phyloP scores from a whole-genome alignment of 2,329 filamentous ascomycete genomes.

The Colletotrichum eremochloae region DNA sequence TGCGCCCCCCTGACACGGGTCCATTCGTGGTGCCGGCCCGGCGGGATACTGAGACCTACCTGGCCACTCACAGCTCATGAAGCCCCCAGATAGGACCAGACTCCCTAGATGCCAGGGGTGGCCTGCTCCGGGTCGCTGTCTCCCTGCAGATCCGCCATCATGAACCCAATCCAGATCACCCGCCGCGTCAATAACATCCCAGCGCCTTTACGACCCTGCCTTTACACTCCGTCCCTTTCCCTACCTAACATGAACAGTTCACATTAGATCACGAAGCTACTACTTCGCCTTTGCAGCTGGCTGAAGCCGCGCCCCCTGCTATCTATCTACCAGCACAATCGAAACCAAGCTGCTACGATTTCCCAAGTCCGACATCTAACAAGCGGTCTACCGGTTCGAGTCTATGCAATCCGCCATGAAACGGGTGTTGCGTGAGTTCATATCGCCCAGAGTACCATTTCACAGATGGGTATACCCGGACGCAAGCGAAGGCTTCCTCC shows the following conservation, averaged over 20 bases:
- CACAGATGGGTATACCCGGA: not conserved
- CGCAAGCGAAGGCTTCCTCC: constrained; percentile 15
- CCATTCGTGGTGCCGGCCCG: constrained; percentile 22
- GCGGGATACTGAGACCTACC: constrained; percentile 35
- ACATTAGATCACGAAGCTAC: constrained; percentile 12
- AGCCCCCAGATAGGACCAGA: not conserved
- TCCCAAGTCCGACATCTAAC: not conserved
- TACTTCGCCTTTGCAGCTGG: constrained; percentile 11
- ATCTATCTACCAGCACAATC: not conserved
- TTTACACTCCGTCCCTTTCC: constrained; percentile 37
- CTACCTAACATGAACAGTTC: constrained; percentile 16
- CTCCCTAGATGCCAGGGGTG: constrained; percentile 13
- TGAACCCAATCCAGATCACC: constrained; percentile 11
- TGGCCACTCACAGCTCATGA: constrained; percentile 22
- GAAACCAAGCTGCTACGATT: not conserved
- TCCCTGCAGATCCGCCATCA: constrained; percentile 33
- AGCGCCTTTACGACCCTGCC: constrained; percentile 17
- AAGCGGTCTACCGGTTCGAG: constrained; percentile 18
- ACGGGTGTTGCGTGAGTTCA: constrained; percentile 16
- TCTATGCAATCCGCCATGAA: not conserved
- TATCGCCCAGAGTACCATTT: not conserved
- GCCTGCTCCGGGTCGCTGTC: constrained; percentile 30
- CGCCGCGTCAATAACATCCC: constrained; percentile 28
- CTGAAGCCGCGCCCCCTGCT: constrained; percentile 6
- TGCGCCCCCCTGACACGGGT: constrained; percentile 26